These are phyloP conservation scores for Mycothermus thermophilus DNA, from an alignment of 495 filamentous ascomycete genomes.

Conservation along the genomic window DNA sequence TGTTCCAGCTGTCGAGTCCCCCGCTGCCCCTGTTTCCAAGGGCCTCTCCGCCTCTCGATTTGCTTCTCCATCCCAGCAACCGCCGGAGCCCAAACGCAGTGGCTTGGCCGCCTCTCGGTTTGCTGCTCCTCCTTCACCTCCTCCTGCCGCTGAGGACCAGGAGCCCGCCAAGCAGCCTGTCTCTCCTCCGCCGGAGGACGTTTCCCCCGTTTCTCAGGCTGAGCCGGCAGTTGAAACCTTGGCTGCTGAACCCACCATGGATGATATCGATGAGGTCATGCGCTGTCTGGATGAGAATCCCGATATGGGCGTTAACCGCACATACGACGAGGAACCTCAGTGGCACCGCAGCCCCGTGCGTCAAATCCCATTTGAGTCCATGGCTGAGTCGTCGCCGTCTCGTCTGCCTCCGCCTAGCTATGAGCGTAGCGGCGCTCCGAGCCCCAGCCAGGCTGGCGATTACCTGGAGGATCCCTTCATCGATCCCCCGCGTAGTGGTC, in stretches of 20 bases:
- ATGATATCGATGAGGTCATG: slow-evolving; percentile 80
- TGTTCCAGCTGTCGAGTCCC: not conserved
- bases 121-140: slow-evolving; percentile 11
- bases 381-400: slow-evolving; percentile 38
- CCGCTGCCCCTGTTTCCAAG: slow-evolving; percentile 8
- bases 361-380: slow-evolving; percentile 20
- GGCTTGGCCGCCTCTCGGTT: slow-evolving; percentile 24
- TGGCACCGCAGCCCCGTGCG: slow-evolving; percentile 29
- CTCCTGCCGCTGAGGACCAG: slow-evolving; percentile 8
- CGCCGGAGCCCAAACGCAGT: slow-evolving; percentile 19
- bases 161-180: slow-evolving; percentile 6
- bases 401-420: slow-evolving; percentile 41
- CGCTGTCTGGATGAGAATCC: slow-evolving; percentile 61
- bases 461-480: slow-evolving; percentile 35
- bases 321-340: slow-evolving; percentile 31
- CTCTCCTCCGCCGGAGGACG: slow-evolving; percentile 3
- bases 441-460: slow-evolving; percentile 43
- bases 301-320: slow-evolving; percentile 54
- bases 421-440: slow-evolving; percentile 57
- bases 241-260: slow-evolving; percentile 44
- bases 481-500: slow-evolving; percentile 25
- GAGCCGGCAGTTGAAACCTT: slow-evolving; percentile 4
- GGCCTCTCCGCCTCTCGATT: slow-evolving; percentile 30
- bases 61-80: slow-evolving; percentile 22
- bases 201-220: slow-evolving; percentile 3